phyloP scores from a whole-genome alignment of 371 early-diverging fungal genomes.

The Apophysomyces trapeziformis region DNA sequence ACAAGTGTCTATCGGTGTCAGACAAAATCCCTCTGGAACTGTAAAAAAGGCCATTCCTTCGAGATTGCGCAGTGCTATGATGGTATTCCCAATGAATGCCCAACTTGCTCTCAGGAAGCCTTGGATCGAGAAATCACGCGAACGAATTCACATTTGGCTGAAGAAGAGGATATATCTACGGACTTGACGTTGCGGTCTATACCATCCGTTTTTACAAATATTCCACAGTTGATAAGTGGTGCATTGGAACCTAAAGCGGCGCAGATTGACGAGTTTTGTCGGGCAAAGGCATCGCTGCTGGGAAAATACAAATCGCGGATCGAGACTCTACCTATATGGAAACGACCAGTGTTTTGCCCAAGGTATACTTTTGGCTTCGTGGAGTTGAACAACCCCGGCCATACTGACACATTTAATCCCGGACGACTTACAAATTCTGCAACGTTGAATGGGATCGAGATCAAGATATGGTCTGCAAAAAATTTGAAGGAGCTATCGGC shows the following conservation, averaged over 20 bases:
- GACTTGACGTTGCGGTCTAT: background rate
- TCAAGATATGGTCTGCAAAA: slow-evolving; percentile 5
- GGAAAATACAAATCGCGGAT: background rate
- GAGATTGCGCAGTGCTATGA: background rate
- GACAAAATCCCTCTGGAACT: background rate
- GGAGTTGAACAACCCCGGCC: background rate
- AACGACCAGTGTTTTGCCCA: background rate
- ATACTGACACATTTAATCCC: background rate
- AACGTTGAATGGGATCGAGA: background rate
- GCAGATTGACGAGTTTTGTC: background rate
- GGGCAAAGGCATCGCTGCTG: background rate
- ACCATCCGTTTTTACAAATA: background rate
- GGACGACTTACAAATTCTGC: background rate
- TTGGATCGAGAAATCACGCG: background rate
- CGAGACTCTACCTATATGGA: background rate
- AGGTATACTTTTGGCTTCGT: background rate
- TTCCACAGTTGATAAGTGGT: background rate
- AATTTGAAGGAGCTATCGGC: slow-evolving; percentile 1
- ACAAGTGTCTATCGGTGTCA: background rate
- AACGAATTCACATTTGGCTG: background rate
- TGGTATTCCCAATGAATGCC: background rate
- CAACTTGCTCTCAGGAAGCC: background rate
- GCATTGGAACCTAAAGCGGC: background rate
- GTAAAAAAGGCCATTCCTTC: background rate
- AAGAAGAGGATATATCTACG: background rate